phyloP scores from a whole-genome alignment of 2,329 filamentous ascomycete species.

The Bipolaris oryzae region DNA sequence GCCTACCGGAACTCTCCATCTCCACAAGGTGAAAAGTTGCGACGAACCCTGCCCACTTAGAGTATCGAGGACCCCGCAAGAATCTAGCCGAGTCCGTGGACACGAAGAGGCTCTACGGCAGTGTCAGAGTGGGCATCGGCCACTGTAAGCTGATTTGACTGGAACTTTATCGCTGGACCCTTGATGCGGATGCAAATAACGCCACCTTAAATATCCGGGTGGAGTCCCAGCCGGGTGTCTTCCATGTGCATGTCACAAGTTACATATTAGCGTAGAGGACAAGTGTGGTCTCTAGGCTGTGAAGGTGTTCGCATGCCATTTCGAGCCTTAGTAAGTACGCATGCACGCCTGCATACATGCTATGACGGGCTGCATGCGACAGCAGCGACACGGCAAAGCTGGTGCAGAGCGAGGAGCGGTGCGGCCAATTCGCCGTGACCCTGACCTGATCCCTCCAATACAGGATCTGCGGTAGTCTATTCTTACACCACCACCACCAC shows the following conservation, averaged over 20 bases:
- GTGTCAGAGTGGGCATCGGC: constrained; percentile 4
- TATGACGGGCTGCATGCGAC: not conserved
- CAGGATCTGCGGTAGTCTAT: constrained; percentile 10
- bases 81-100: not conserved
- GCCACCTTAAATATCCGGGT: constrained; percentile 22
- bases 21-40: not conserved
- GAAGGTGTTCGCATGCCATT: constrained; percentile 18
- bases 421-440: not conserved
- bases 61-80: constrained; percentile 5
- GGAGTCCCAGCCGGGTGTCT: constrained; percentile 21
- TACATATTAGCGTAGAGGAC: constrained; percentile 14
- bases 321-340: not conserved
- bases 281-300: constrained; percentile 15
- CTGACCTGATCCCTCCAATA: not conserved
- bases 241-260: constrained; percentile 27
- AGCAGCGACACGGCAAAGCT: not conserved
- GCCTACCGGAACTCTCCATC: not conserved
- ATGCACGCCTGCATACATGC: not conserved
- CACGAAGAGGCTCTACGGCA: constrained; percentile 12
- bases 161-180: constrained; percentile 8
- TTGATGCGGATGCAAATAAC: constrained; percentile 16
- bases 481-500: constrained; percentile 8
- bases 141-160: constrained; percentile 10
- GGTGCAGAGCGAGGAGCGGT: not conserved
- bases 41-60: not conserved